Evolutionary conservation across 352 stramenopile species (phyloP), one percentile per base, ranked within the genome.

Genomic region (Phytophthora citricola): DNA sequence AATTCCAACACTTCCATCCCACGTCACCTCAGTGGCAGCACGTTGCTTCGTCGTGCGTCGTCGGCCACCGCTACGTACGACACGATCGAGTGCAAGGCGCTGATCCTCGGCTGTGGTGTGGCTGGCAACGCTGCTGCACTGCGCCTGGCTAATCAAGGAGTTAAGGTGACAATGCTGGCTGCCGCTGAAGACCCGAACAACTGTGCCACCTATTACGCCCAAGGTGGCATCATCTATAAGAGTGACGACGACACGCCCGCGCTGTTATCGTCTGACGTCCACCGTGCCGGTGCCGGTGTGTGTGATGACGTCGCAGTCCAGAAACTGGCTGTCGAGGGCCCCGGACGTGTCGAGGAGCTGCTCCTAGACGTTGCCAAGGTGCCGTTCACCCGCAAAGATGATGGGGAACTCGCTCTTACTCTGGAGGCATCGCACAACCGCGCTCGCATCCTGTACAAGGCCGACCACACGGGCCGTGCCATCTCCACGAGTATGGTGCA

Each of bases 211-310:
- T 98, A 94, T 64, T 99, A 94, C 80, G 96, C 96, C 4, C 96
- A 99, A 67, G 96, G 96, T 26, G 96, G 96, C 5, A 98, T 99
- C 63, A 98, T 99, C 58, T 99, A 98, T 81, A 93, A 94, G 65
- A 81, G 84, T 31, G 58, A 81, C 27, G 87, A 97, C 58, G 95
- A 98, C 71, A 88, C 90, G 20, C 88, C 93, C 0, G 73, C 84
- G 7, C 73, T 93, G 50, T 71, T 98, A 14, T 92, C 94, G 4
- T 81, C 85, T 0, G 94, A 98, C 66, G 94, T 98, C 11, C 86
- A 98, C 60, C 76, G 85, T 27, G 92, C 93, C 22, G 93, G 93
- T 26, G 93, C 93, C 17, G 92, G 94, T 6, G 76, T 98, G 2
- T 98, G 94, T 62, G 85, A 97, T 50, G 85, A 97, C 41, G 69